These are phyloP conservation scores for Aspergillus hiratsukae DNA, from an alignment of 2,329 filamentous ascomycete genomes.

Conservation along the genomic window DNA sequence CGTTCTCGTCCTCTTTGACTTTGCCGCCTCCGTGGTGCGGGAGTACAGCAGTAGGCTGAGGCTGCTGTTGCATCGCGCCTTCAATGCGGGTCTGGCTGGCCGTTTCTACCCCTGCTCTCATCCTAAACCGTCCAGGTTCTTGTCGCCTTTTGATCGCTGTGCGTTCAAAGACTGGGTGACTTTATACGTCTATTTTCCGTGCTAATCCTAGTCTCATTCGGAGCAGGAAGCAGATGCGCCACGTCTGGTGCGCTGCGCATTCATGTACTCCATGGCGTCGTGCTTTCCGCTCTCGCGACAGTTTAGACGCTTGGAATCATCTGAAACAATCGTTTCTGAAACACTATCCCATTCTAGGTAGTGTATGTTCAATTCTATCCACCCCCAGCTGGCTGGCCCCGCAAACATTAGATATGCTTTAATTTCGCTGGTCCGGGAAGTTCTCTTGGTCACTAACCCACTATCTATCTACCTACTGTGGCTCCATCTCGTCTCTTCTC, in stretches of 20 bases:
- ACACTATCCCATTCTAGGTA: conserved; percentile 19
- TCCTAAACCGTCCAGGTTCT: conserved; percentile 11
- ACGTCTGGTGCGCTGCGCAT: conserved; percentile 11
- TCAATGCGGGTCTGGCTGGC: conserved; percentile 10
- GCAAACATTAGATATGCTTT: conserved; percentile 13
- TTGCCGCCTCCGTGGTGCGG: conserved; percentile 11
- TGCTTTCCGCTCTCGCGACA: conserved; percentile 9
- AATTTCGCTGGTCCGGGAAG: conserved; percentile 12
- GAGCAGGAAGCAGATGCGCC: conserved; percentile 6
- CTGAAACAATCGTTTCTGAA: conserved; percentile 24
- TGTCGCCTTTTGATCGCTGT: conserved; percentile 12
- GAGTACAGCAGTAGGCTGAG: conserved; percentile 22
- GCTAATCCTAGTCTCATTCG: conserved; percentile 11
- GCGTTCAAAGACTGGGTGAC: conserved; percentile 11
- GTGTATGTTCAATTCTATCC: conserved; percentile 14
- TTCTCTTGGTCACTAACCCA: conserved; percentile 2
- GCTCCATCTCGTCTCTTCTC: conserved; percentile 8
- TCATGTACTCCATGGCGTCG: conserved; percentile 2
- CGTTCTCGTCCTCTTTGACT: conserved; percentile 3
- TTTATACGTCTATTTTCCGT: conserved; percentile 4
- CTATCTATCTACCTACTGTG: conserved; percentile 2
- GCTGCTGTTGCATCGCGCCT: conserved; percentile 19
- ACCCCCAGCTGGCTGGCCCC: conserved; percentile 15
- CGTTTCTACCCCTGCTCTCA: conserved; percentile 9
- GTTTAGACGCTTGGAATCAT: conserved; percentile 18